Conservation (phyloP, 768 basidiomycete genomes). For the Pleurotus ostreatus region DNA sequence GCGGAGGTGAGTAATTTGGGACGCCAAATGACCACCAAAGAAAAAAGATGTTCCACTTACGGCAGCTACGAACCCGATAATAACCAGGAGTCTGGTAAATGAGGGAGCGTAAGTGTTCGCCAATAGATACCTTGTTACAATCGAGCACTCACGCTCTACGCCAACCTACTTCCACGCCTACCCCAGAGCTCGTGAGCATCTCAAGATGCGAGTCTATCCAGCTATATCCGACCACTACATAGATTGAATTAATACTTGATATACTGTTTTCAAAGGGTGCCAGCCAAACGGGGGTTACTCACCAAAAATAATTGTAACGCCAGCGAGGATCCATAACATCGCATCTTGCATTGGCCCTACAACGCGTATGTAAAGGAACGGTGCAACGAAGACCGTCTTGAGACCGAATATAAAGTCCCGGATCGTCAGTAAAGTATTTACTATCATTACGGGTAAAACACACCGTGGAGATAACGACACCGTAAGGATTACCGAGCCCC, state of each 20-base stretch:
- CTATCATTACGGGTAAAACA: conserved; percentile 1
- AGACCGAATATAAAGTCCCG: too few relatives aligned
- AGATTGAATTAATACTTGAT: conserved; percentile 24
- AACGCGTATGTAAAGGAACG: conserved; percentile 47
- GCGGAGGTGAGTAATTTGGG: not conserved
- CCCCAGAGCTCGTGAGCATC: conserved; percentile 42
- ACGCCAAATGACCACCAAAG: too few relatives aligned
- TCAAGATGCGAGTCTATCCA: conserved; percentile 52
- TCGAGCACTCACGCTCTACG: not conserved
- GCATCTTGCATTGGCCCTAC: conserved; percentile 38
- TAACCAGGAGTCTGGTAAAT: conserved; percentile 32
- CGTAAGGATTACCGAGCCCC: conserved; percentile 51
- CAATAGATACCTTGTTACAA: not conserved
- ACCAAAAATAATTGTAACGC: conserved; percentile 25
- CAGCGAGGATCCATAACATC: conserved; percentile 29
- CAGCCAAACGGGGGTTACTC: not conserved
- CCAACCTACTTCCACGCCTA: conserved; percentile 52
- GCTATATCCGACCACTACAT: conserved; percentile 47
- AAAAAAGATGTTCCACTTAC: conserved; percentile 19
- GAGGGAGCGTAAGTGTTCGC: not conserved
- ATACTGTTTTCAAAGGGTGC: not conserved
- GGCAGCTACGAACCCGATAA: conserved; percentile 38
- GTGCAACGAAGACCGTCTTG: conserved; percentile 39
- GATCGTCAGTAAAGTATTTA: not conserved
- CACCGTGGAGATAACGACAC: conserved; percentile 39